A percentile compares a stretch with the other conserved stretches of the same genome.
Conservation (phyloP, 306 rosid species). For the Amphicarpaea edgeworthii region DNA sequence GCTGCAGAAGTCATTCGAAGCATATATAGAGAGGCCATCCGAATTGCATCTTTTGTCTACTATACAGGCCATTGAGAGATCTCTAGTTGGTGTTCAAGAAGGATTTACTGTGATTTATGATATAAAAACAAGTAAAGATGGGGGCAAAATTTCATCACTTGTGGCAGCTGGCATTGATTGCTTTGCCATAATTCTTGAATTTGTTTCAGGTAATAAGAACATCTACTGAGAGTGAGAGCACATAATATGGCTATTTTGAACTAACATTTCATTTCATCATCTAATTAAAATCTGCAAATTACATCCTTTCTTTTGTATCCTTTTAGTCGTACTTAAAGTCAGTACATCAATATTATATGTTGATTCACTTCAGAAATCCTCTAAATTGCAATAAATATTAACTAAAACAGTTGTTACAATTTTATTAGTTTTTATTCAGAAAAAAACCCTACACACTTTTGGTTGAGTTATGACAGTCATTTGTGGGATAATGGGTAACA, state of each 20-base stretch:
- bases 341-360: neutral
- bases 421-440: neutral
- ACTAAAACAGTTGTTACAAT: conserved; percentile 4
- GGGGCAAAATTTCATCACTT: conserved; percentile 70
- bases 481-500: conserved; percentile 4
- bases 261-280: conserved; percentile 15
- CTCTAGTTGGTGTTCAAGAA: conserved; percentile 76
- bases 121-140: conserved; percentile 63
- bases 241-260: conserved; percentile 31
- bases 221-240: conserved; percentile 29
- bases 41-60: conserved; percentile 79
- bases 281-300: conserved; percentile 22
- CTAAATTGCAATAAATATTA: conserved; percentile 21
- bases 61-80: conserved; percentile 80
- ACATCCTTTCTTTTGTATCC: conserved; percentile 21
- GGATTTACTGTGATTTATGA: conserved; percentile 61
- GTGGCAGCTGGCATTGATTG: conserved; percentile 89
- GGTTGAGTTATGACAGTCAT: conserved; percentile 23
- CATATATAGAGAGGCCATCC: conserved; percentile 67
- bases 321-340: conserved; percentile 14
- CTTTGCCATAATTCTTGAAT: conserved; percentile 84
- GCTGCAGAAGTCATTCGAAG: conserved; percentile 53
- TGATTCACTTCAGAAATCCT: conserved; percentile 24
- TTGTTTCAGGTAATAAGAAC: conserved; percentile 75
- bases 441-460: neutral